Conservation (phyloP, 495 filamentous ascomycete species). For the Cladorrhinum samala region DNA sequence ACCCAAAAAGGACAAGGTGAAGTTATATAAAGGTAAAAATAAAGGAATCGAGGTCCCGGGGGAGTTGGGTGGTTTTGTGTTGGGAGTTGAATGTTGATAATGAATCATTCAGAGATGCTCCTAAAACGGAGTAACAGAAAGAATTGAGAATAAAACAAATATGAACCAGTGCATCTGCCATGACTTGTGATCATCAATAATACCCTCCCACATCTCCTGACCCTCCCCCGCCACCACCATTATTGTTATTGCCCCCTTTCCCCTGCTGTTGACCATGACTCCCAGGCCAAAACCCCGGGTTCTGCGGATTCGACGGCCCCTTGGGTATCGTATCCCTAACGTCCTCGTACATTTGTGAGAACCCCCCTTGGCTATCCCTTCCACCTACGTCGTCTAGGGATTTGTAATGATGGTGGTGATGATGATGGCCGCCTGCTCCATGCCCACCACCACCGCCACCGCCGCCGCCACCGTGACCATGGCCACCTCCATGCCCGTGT, state of each 20-base stretch:
- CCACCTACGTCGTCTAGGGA: slow-evolving; percentile 38
- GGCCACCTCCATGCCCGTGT: slow-evolving; percentile 23
- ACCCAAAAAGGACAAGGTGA: no score
- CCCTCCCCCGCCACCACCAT: background rate
- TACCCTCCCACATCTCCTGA: slow-evolving; percentile 1
- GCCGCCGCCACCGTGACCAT: slow-evolving; percentile 15
- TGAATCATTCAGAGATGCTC: no score
- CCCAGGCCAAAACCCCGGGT: slow-evolving; percentile 5
- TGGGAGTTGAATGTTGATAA: no score
- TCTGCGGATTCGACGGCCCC: slow-evolving; percentile 10
- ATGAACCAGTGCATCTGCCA: background rate
- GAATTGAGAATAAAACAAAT: no score
- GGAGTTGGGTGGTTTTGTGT: no score
- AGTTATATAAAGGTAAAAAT: no score
- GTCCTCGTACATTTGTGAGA: slow-evolving; percentile 38
- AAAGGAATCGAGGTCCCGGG: no score
- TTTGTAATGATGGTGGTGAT: slow-evolving; percentile 25
- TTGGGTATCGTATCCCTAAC: slow-evolving; percentile 9
- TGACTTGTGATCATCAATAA: background rate
- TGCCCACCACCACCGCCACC: slow-evolving; percentile 26
- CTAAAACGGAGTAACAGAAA: no score
- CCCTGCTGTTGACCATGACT: background rate
- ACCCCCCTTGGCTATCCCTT: slow-evolving; percentile 31
- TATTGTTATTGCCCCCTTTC: background rate
- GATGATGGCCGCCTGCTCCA: slow-evolving; percentile 14